Percentiles rank a stretch among this genome's conserved stretches.
These are phyloP conservation scores for Backusella australiensis DNA, from an alignment of 192 early-diverging fungal genomes.

Conservation along the genomic window DNA sequence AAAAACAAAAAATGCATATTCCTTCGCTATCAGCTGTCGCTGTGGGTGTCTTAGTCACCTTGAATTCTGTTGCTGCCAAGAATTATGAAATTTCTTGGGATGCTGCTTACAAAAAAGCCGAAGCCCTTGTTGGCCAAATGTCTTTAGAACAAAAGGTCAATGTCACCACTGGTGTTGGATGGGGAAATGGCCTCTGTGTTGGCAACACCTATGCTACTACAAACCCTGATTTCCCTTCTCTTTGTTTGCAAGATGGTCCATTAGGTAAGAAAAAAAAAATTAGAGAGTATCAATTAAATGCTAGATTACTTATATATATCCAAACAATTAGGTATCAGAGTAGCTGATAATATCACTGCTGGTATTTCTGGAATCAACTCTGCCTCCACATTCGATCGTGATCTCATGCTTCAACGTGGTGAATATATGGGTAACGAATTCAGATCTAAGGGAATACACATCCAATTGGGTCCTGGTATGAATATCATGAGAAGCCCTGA, in stretches of 20 bases:
- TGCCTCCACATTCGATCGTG: slow-evolving; percentile 59
- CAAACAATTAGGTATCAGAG: slow-evolving; percentile 21
- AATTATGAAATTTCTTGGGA: slow-evolving; percentile 20
- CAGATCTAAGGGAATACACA: slow-evolving; percentile 50
- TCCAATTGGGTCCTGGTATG: slow-evolving; percentile 48
- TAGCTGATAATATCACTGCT: slow-evolving; percentile 38
- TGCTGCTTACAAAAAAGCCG: slow-evolving; percentile 22
- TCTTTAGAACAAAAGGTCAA: slow-evolving; percentile 44
- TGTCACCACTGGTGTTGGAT: slow-evolving; percentile 47
- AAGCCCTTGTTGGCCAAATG: slow-evolving; percentile 34
- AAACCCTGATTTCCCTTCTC: slow-evolving; percentile 43
- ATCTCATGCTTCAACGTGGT: slow-evolving; percentile 46
- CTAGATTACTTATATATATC: not conserved
- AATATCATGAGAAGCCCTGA: slow-evolving; percentile 20
- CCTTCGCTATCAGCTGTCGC: not conserved
- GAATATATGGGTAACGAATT: slow-evolving; percentile 53
- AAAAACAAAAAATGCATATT: not conserved
- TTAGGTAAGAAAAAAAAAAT: not conserved
- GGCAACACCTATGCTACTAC: slow-evolving; percentile 45
- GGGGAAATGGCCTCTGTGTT: slow-evolving; percentile 36
- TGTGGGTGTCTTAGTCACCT: not conserved
- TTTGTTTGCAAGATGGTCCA: slow-evolving; percentile 32
- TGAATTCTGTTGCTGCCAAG: not conserved
- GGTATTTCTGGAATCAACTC: slow-evolving; percentile 54
- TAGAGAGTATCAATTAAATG: not conserved